A percentile compares a stretch with the other conserved stretches of the same genome.
These are phyloP conservation scores for Chytriomyces sp. DNA, from an alignment of 192 early-diverging fungal genomes.

Conservation along the genomic window DNA sequence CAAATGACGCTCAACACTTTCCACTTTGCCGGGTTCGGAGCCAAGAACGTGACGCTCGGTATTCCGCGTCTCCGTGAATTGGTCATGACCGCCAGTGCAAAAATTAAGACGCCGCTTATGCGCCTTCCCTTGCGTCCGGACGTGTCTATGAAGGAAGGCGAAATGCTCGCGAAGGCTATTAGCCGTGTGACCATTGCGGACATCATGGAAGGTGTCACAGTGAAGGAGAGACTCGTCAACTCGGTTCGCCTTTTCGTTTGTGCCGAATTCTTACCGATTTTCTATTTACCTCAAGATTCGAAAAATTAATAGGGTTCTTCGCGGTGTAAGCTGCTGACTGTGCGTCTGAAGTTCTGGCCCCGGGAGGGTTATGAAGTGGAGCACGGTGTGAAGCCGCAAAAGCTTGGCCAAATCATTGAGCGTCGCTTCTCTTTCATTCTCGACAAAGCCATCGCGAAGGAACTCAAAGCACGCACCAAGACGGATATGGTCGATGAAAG, in stretches of 20 bases:
- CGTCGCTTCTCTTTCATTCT: conserved; percentile 71
- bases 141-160: conserved; percentile 60
- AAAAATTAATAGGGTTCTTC: conserved; percentile 14
- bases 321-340: conserved; percentile 75
- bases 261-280: neutral
- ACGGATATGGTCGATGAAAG: conserved; percentile 35
- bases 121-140: conserved; percentile 72
- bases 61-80: conserved; percentile 99
- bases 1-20: conserved; percentile 99
- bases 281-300: neutral
- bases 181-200: conserved; percentile 78
- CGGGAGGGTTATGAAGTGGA: conserved; percentile 75
- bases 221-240: conserved; percentile 69
- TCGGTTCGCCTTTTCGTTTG: conserved; percentile 27
- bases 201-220: conserved; percentile 82
- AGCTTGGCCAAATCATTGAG: conserved; percentile 78
- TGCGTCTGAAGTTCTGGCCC: conserved; percentile 85
- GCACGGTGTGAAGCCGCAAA: conserved; percentile 67
- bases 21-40: conserved; percentile 92
- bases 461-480: conserved; percentile 66
- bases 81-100: conserved; percentile 94
- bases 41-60: conserved; percentile 99
- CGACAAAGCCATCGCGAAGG: conserved; percentile 74
- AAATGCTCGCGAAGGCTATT: conserved; percentile 73
- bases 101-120: conserved; percentile 94